phyloP scores from a whole-genome alignment of 345 rosid genomes.

The Euphorbia tirucalli region DNA sequence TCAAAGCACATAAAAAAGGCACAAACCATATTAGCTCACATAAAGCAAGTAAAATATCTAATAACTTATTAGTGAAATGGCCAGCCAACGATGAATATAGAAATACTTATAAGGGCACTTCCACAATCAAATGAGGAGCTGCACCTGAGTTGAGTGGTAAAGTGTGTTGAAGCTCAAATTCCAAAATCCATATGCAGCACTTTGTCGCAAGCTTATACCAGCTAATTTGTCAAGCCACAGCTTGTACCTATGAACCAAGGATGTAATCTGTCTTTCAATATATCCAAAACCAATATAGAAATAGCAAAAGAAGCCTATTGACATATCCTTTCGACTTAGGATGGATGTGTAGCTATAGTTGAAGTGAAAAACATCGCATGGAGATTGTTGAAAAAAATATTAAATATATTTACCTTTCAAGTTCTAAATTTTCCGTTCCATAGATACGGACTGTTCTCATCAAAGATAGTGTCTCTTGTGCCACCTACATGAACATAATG shows the following conservation, averaged over 20 bases:
- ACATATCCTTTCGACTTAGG: neutral
- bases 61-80: neutral
- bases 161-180: constrained; percentile 82
- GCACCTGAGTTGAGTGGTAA: constrained; percentile 92
- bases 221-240: constrained; percentile 79
- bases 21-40: neutral
- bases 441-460: constrained; percentile 96
- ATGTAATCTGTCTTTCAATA: constrained; percentile 14
- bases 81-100: neutral
- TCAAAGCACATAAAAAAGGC: neutral
- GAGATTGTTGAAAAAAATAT: constrained; percentile 8
- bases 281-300: constrained; percentile 11
- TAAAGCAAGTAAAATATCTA: neutral
- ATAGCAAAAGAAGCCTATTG: constrained; percentile 1
- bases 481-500: constrained; percentile 50
- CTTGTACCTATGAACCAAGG: constrained; percentile 56
- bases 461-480: constrained; percentile 95
- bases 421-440: constrained; percentile 86
- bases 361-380: neutral
- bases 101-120: neutral
- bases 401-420: constrained; percentile 48
- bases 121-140: constrained; percentile 9
- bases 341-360: neutral
- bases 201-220: constrained; percentile 81
- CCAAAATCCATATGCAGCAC: constrained; percentile 98